Percentiles rank a stretch among this genome's conserved stretches.
Conservation (phyloP, 257 asterid genomes). For the Cordia subcordata region DNA sequence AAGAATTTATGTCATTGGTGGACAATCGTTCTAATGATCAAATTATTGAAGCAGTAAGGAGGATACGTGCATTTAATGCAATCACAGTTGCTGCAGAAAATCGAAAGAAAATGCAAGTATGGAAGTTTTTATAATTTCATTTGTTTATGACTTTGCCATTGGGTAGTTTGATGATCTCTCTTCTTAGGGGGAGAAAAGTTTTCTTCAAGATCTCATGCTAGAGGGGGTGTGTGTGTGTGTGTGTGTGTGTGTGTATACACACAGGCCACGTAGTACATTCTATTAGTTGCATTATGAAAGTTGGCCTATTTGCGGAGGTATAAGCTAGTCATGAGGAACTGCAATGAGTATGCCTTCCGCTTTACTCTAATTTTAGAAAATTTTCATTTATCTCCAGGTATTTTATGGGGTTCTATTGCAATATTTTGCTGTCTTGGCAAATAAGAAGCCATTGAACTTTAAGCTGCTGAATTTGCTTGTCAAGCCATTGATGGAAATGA, state of each 20-base stretch:
- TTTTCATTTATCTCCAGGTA: constrained; percentile 38
- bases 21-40: constrained; percentile 76
- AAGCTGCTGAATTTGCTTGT: constrained; percentile 66
- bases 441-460: constrained; percentile 61
- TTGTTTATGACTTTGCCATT: constrained; percentile 4
- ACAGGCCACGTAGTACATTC: too few species aligned
- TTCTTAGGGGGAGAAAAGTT: not conserved
- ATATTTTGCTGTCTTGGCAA: constrained; percentile 84
- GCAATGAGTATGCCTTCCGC: not conserved
- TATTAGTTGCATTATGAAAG: not conserved
- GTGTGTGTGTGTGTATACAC: too few species aligned
- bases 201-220: not conserved
- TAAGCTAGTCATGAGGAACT: not conserved
- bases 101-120: constrained; percentile 88
- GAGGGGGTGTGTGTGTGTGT: too few species aligned
- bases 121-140: constrained; percentile 18
- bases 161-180: not conserved
- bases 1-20: constrained; percentile 62
- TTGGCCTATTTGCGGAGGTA: not conserved
- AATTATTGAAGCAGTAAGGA: constrained; percentile 76
- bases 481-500: constrained; percentile 90
- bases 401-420: constrained; percentile 87
- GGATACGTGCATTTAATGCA: constrained; percentile 81
- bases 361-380: not conserved
- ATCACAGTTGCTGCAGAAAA: constrained; percentile 82